Percentiles rank a stretch among this genome's conserved stretches.
Conservation (phyloP, 179 eudicot genomes). For the Heliamphora pulchella region DNA sequence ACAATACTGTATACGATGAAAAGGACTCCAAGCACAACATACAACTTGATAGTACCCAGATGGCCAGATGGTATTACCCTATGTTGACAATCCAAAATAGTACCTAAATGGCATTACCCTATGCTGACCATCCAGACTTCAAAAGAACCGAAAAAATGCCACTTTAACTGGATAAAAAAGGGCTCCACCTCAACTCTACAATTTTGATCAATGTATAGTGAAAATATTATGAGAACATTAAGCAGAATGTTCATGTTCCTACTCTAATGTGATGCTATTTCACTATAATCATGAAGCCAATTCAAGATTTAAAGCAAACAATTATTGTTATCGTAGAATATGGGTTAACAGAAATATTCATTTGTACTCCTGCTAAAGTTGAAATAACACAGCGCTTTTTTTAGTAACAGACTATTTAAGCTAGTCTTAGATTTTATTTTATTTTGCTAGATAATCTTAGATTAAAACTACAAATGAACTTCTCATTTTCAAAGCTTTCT, state of each 20-base stretch:
- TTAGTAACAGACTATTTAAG: too few relatives aligned
- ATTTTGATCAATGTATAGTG: background rate
- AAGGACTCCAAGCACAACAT: background rate
- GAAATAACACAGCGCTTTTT: background rate
- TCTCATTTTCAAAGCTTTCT: background rate
- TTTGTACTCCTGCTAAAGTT: background rate
- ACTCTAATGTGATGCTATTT: background rate
- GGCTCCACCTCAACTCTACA: background rate
- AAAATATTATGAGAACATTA: background rate
- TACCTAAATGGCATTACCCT: background rate
- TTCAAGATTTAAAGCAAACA: background rate
- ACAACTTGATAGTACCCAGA: too few relatives aligned
- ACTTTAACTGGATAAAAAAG: background rate
- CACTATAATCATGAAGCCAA: background rate
- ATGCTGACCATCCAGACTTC: background rate
- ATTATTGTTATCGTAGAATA: background rate
- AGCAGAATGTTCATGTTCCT: background rate
- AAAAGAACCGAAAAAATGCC: background rate
- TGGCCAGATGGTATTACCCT: too few relatives aligned
- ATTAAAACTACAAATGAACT: background rate
- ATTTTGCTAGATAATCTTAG: background rate
- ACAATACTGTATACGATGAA: background rate
- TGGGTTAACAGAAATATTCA: background rate
- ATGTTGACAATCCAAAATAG: too few relatives aligned
- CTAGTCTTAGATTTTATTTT: too few relatives aligned